Conservation (phyloP, 1,284 basidiomycete genomes). For the Salmacisia buchloeana region DNA sequence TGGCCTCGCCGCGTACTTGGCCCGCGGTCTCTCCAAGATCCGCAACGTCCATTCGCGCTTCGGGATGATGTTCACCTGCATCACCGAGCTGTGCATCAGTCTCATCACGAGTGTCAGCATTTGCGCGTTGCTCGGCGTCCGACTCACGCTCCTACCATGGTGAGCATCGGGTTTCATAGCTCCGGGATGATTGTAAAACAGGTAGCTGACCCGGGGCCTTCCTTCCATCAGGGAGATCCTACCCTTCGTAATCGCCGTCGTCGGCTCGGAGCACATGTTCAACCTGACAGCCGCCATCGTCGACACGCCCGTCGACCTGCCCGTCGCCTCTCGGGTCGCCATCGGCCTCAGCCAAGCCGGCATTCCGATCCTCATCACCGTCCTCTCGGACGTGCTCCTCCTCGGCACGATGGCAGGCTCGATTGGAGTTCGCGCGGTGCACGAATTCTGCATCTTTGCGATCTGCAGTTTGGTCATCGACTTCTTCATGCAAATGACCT, state of each 20-base stretch:
- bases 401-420: slow-evolving; percentile 73
- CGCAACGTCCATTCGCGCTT: slow-evolving; percentile 73
- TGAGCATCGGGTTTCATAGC: not conserved
- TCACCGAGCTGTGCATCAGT: slow-evolving; percentile 82
- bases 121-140: slow-evolving; percentile 76
- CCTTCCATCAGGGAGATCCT: slow-evolving; percentile 58
- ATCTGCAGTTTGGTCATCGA: slow-evolving; percentile 90
- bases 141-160: slow-evolving; percentile 81
- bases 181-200: too few relatives aligned
- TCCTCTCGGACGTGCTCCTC: slow-evolving; percentile 77
- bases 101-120: slow-evolving; percentile 88
- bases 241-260: slow-evolving; percentile 88
- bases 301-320: slow-evolving; percentile 77
- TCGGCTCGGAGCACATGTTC: slow-evolving; percentile 96
- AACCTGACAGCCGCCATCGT: slow-evolving; percentile 82
- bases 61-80: slow-evolving; percentile 86
- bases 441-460: slow-evolving; percentile 88
- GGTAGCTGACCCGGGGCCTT: not conserved
- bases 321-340: slow-evolving; percentile 86
- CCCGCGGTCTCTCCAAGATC: slow-evolving; percentile 61
- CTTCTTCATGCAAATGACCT: slow-evolving; percentile 89
- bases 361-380: slow-evolving; percentile 83
- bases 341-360: slow-evolving; percentile 80
- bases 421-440: slow-evolving; percentile 68
- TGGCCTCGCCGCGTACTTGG: slow-evolving; percentile 71